Base-by-base conservation (phyloP, 805 yeast species). In the Kuraishia capsulata region DNA sequence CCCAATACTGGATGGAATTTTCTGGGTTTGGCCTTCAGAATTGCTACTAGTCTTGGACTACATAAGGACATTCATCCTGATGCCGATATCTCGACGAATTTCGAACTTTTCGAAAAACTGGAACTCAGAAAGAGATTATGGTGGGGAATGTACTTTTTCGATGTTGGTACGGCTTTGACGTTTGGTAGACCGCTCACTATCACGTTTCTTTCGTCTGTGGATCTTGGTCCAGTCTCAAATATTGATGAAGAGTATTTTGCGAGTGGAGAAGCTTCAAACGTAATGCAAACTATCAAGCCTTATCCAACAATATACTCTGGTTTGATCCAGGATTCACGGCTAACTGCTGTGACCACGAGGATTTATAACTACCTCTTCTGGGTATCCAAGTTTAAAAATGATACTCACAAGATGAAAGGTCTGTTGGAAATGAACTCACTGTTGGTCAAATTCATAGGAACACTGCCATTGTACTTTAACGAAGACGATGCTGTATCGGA, bases 1-100 rank as follows among this genome's bases (percentile, higher is more conserved):
- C 79, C 81, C 39, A 78, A 78, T 53, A 70, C 84, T 0, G 80
- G 81, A 19, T 80, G 85, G 81, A 75, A 75, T 47, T 76, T 73
- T 44, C 57, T 77, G 26, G 86, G 87, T 10, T 58, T 76, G 14
- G 79, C 83, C 0, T 68, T 76, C 6, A 61, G 81, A 43, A 77
- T 79, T 81, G 84, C 86, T 0, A 61, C 74, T 46, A 77, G 81
- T 0, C 52, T 80, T 30, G 88, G 86, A 3, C 56, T 79, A 20
- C 72, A 76, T 49, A 71, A 70, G 38, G 82, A 77, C 43, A 68
- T 73, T 43, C 53, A 68, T 59, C 64, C 39, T 19, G 47, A 43
- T 17, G 35, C 39, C 19, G 50, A 52, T 38, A 51, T 61, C 16
- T n/a, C 17, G 10, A 20, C 13, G 14, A 21, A 33, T 18, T 18